Evolutionary conservation across 2,329 filamentous ascomycete genomes (phyloP), one percentile per base, ranked within the genome.

Genomic region (Colletotrichum camelliae): DNA sequence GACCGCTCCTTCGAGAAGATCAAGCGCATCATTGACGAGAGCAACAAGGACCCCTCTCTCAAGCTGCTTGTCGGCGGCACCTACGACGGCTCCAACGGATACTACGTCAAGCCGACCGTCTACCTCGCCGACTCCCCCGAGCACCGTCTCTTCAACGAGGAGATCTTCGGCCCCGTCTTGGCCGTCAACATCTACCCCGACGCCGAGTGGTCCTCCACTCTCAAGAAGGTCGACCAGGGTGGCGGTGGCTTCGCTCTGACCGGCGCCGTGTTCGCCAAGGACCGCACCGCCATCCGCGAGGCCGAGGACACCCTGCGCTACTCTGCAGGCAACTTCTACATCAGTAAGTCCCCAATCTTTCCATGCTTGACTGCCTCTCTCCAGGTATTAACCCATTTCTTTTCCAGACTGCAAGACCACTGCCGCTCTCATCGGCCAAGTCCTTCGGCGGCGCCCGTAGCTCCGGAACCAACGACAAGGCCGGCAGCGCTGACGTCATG

Each of bases 381-480:
- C 29, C 48, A 1, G 9, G 7, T 65, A 8, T 52, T 48, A 33
- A 69, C 57, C 2, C 21, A 24, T 33, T 9, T 2, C 15, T 27
- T 33, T 29, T 10, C 10, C 35, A 48, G 66, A 91, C 81, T 89
- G 88, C 82, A 91, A 91, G 84, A 90, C 87, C 70, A 91, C 90
- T 1, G 89, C 87, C 1, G 87, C 89, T 0, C 85, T 90, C 9
- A 88, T 91, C 43, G 89, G 88, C 13, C 89, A 91, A 91, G 80
- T 86, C 89, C 0, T 91, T 91, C 77, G 89, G 89, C 58, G 89
- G 89, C 52, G 84, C 86, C 68, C 84, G 89, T 68, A 85, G 86
- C 60, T 89, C 87, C 62, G 89, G 89, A 37, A 91, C 89, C 16
- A 90, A 89, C 77, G 89, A 91, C 80, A 91, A 91, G 84, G 89